Conservation (phyloP, 345 rosid species). For the Kandelia obovata region DNA sequence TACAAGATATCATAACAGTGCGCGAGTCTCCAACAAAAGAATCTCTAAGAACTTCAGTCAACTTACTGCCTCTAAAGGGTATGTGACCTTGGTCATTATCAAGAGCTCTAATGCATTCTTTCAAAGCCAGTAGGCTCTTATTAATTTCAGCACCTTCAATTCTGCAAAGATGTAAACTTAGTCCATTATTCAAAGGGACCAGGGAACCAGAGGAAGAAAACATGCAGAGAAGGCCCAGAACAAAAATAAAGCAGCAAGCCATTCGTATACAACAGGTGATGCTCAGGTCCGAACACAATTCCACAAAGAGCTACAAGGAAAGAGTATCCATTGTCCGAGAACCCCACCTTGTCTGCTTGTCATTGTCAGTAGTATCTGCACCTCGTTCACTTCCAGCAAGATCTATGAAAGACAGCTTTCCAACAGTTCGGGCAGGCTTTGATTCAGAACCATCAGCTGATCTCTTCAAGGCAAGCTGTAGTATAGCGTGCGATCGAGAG, state of each 20-base stretch:
- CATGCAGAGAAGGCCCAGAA: too few species aligned
- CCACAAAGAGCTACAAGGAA: too few species aligned
- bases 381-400: slow-evolving; percentile 76
- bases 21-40: slow-evolving; percentile 68
- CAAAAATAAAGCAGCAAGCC: too few species aligned
- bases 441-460: slow-evolving; percentile 43
- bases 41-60: slow-evolving; percentile 72
- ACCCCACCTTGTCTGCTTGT: slow-evolving; percentile 57
- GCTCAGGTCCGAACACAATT: too few species aligned
- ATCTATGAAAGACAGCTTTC: slow-evolving; percentile 64
- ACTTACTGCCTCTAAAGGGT: slow-evolving; percentile 67
- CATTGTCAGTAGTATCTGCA: slow-evolving; percentile 71
- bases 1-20: slow-evolving; percentile 68
- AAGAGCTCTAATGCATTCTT: slow-evolving; percentile 68
- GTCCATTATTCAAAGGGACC: slow-evolving; percentile 2
- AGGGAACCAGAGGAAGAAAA: too few species aligned
- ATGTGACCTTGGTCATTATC: slow-evolving; percentile 68
- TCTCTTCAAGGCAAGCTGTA: slow-evolving; percentile 61
- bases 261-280: too few species aligned
- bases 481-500: slow-evolving; percentile 67
- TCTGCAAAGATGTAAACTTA: slow-evolving; percentile 28
- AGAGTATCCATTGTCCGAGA: too few species aligned
- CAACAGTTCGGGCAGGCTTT: slow-evolving; percentile 50
- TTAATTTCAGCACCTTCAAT: slow-evolving; percentile 70
- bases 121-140: slow-evolving; percentile 62